phyloP scores from a whole-genome alignment of 768 basidiomycete genomes.

The Naematelia encephala region DNA sequence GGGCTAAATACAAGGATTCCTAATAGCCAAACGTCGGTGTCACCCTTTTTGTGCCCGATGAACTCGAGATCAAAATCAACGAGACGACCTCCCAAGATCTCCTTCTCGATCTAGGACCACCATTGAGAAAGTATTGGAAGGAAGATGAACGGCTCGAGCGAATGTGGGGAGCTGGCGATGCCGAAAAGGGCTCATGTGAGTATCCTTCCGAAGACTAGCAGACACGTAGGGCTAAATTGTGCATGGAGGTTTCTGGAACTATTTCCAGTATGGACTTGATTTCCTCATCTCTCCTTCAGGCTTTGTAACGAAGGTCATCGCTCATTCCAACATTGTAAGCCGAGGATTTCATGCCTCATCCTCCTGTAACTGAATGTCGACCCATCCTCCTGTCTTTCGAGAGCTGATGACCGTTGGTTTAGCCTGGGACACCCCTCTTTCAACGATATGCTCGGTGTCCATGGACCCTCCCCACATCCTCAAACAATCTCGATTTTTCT shows the following conservation, averaged over 20 bases:
- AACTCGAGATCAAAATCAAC: constrained; percentile 63
- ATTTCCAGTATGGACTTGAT: constrained; percentile 86
- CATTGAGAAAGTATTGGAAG: constrained; percentile 73
- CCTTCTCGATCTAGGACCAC: constrained; percentile 71
- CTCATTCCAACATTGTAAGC: constrained; percentile 82
- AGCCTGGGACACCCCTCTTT: constrained; percentile 86
- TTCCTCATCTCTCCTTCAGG: constrained; percentile 67
- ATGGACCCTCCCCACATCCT: constrained; percentile 64
- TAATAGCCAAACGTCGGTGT: constrained; percentile 35
- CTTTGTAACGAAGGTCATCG: constrained; percentile 73
- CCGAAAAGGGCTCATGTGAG: constrained; percentile 7
- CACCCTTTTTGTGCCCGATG: constrained; percentile 38
- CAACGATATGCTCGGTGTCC: constrained; percentile 88
- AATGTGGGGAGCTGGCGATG: constrained; percentile 35
- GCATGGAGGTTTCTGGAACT: constrained; percentile 57
- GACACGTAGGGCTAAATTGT: not conserved
- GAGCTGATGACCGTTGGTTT: not conserved
- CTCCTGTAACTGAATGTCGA: not conserved
- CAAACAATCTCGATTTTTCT: constrained; percentile 12
- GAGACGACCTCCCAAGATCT: constrained; percentile 80
- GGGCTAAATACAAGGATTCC: not conserved
- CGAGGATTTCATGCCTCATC: not conserved
- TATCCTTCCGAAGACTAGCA: not conserved
- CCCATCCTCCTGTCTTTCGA: not conserved
- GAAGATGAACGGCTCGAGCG: constrained; percentile 61